Evolutionary conservation across 106 monocot genomes (phyloP).

Genomic region (Narthecium ossifragum): DNA sequence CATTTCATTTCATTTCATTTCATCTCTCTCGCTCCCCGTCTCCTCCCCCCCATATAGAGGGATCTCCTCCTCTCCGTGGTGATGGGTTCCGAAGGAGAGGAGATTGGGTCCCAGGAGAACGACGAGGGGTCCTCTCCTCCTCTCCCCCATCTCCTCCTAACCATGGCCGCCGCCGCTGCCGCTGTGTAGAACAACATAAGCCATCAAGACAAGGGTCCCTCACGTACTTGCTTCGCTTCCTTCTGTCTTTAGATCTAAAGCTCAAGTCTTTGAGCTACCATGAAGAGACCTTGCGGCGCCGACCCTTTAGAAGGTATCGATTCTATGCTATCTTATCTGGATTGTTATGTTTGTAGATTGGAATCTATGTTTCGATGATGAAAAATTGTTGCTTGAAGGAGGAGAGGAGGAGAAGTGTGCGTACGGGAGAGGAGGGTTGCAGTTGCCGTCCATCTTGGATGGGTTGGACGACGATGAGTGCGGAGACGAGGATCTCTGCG

Average conservation of each 20-base stretch:
- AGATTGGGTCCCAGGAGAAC: neutral
- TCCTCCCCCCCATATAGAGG: neutral
- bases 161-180: no score
- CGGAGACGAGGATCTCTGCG: constrained; percentile 4
- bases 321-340: no score
- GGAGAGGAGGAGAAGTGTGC: neutral
- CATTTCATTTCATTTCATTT: neutral
- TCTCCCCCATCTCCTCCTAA: no score
- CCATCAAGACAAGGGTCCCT: no score
- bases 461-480: neutral
- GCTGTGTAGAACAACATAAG: no score
- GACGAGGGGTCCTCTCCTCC: neutral
- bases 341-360: no score
- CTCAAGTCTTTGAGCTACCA: neutral
- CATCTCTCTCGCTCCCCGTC: neutral
- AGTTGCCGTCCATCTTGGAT: no score
- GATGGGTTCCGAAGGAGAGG: constrained; percentile 3
- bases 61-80: neutral
- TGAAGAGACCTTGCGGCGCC: constrained; percentile 28
- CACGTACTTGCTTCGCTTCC: no score
- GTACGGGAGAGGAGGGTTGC: neutral
- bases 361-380: no score
- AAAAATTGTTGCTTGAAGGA: no score
- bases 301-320: no score
- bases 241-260: no score